Evolutionary conservation across 73 alveolate species (phyloP), one percentile per base, ranked within the genome.

Genomic region (Breviolum minutum): DNA sequence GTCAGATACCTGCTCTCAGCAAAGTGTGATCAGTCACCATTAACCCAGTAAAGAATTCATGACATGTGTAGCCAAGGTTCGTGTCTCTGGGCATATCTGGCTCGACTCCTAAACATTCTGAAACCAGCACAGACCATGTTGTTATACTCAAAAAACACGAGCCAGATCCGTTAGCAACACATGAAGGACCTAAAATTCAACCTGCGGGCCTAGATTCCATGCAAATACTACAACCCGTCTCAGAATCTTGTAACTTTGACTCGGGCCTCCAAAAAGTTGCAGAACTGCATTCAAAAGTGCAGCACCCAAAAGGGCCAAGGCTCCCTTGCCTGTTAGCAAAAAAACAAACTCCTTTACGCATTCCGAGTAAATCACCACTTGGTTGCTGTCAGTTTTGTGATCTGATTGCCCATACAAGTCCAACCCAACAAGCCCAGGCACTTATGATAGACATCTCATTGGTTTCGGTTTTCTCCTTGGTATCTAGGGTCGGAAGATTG

Each of bases 71-170:
- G 92, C 60, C 40, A 20, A 83, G 74, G 76, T 13, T 8, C 92
- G 92, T 24, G 74, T 83, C 92, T 60, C 92, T 48, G 32, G 92
- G 92, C 92, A 83, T 83, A 61, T 60, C 92, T 26, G 73, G 48
- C 8, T 13, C 40, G 20, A 74, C 74, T 54, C 61, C 54, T 0
- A 40, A 40, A 40, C 0, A 40, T 2, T 40, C 54, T 40, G 54
- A 40, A 40, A 3, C 54, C 54, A 40, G 54, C 54, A 40, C 54
- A 40, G 54, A 40, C 54, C 54, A 40, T 40, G 54, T 0, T 40
- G 54, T 40, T 0, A 40, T 40, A 40, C 54, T 40, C 54, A 40
- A 40, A 40, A 40, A 40, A 40, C 54, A 40, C 0, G 54, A 40
- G 54, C 54, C 0, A 40, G 3, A 40, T 17, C n/a, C 77, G 17